phyloP scores from a whole-genome alignment of 495 filamentous ascomycete genomes.

The Bryoglossum gracile region DNA sequence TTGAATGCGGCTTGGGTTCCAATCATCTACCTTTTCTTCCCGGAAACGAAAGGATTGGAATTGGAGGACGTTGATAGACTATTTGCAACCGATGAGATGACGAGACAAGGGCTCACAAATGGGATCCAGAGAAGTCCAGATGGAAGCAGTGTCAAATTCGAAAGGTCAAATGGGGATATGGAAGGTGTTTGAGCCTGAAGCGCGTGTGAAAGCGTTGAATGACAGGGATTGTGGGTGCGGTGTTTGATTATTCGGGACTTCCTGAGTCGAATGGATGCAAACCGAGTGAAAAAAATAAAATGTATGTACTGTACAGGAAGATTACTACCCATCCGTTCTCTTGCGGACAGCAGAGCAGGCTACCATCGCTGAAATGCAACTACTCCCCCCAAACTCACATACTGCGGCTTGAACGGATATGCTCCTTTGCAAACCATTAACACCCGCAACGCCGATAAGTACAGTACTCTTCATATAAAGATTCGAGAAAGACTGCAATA shows the following conservation, averaged over 20 bases:
- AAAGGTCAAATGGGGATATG: background rate
- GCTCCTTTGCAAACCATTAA: too few relatives aligned
- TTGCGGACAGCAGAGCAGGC: too few relatives aligned
- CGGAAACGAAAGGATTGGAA: conserved; percentile 63
- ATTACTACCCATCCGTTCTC: too few relatives aligned
- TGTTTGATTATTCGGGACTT: too few relatives aligned
- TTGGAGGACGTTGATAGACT: conserved; percentile 70
- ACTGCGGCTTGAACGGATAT: too few relatives aligned
- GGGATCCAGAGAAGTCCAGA: background rate
- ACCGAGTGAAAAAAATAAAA: too few relatives aligned
- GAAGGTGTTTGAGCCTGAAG: background rate
- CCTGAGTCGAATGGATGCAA: too few relatives aligned
- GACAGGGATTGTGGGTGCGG: background rate
- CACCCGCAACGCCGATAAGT: too few relatives aligned
- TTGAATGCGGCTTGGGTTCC: conserved; percentile 67
- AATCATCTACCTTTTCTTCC: conserved; percentile 66
- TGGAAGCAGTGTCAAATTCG: background rate
- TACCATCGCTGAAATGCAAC: too few relatives aligned
- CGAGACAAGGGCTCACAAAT: background rate
- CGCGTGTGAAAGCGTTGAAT: background rate
- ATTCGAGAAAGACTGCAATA: too few relatives aligned
- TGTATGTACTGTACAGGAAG: background rate
- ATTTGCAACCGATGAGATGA: conserved; percentile 46
- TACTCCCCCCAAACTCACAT: too few relatives aligned
- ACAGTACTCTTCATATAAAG: too few relatives aligned